Percentiles rank a stretch among this genome's conserved stretches.
phyloP scores from a whole-genome alignment of 2,329 filamentous ascomycete genomes.

The Pseudogymnoascus sp. region DNA sequence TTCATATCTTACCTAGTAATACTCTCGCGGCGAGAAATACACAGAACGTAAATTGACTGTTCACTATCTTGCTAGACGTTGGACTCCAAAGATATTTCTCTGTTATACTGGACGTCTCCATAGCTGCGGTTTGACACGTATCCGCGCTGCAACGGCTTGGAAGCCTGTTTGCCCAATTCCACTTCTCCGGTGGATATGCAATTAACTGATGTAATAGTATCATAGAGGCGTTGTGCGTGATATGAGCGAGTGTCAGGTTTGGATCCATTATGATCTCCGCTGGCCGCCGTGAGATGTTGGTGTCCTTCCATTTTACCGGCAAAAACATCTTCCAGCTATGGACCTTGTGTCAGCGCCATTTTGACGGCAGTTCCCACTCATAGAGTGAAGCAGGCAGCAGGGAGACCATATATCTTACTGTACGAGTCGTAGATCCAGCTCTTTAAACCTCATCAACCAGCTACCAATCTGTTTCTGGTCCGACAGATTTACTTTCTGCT shows the following conservation, averaged over 20 bases:
- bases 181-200: slow-evolving; percentile 25
- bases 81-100: slow-evolving; percentile 26
- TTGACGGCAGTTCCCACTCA: not conserved
- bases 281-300: slow-evolving; percentile 26
- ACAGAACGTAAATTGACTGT: slow-evolving; percentile 27
- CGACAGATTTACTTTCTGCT: slow-evolving; percentile 35
- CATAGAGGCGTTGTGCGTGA: slow-evolving; percentile 31
- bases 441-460: slow-evolving; percentile 42
- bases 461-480: slow-evolving; percentile 35
- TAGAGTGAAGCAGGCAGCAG: not conserved
- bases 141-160: slow-evolving; percentile 27
- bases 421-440: slow-evolving; percentile 39
- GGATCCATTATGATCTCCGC: slow-evolving; percentile 28
- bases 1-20: slow-evolving; percentile 19
- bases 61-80: slow-evolving; percentile 16
- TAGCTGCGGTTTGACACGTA: slow-evolving; percentile 27
- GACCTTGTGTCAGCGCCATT: not conserved
- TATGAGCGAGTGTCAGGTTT: slow-evolving; percentile 30
- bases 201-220: slow-evolving; percentile 30
- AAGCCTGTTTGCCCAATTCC: slow-evolving; percentile 20
- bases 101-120: slow-evolving; percentile 27
- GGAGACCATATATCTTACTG: slow-evolving; percentile 26
- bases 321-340: slow-evolving; percentile 39
- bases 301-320: slow-evolving; percentile 35
- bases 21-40: slow-evolving; percentile 27